These are phyloP conservation scores for Fusarium euwallaceae DNA, from an alignment of 2,329 filamentous ascomycete species.

Conservation along the genomic window DNA sequence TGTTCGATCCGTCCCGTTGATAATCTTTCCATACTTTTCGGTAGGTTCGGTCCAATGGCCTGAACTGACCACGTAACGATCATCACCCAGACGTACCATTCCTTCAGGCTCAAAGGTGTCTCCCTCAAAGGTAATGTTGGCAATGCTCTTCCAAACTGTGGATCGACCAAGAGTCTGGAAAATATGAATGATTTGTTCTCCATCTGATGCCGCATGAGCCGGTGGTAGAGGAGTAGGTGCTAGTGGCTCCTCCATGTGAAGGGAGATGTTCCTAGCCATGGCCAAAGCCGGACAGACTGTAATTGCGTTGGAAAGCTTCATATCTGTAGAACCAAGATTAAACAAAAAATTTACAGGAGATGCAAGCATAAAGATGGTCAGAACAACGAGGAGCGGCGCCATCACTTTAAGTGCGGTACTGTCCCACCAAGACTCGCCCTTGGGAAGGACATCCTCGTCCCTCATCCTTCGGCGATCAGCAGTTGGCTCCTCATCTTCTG, in stretches of 20 bases:
- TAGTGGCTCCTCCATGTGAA: conserved; percentile 48
- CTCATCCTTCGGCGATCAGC: background rate
- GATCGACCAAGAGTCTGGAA: conserved; percentile 54
- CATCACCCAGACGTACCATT: conserved; percentile 57
- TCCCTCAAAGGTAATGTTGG: conserved; percentile 58
- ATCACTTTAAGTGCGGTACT: conserved; percentile 30
- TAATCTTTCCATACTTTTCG: conserved; percentile 56
- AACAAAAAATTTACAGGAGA: conserved; percentile 25
- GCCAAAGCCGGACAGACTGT: conserved; percentile 34
- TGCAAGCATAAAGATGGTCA: conserved; percentile 34
- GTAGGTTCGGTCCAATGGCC: conserved; percentile 59
- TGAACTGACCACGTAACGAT: conserved; percentile 60
- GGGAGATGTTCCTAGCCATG: conserved; percentile 51
- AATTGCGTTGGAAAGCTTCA: conserved; percentile 35
- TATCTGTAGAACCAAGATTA: conserved; percentile 18
- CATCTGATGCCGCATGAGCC: conserved; percentile 51
- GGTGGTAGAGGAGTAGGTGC: conserved; percentile 52
- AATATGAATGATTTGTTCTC: conserved; percentile 53
- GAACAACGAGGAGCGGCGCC: conserved; percentile 28
- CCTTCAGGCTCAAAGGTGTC: conserved; percentile 64
- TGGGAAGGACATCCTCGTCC: background rate
- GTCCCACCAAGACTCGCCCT: conserved; percentile 22
- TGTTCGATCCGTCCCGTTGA: conserved; percentile 65
- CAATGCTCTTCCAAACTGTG: conserved; percentile 58
- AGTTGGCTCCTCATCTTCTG: conserved; percentile 13